phyloP scores from a whole-genome alignment of 164 flowering plant species.

The Liriodendron chinense region DNA sequence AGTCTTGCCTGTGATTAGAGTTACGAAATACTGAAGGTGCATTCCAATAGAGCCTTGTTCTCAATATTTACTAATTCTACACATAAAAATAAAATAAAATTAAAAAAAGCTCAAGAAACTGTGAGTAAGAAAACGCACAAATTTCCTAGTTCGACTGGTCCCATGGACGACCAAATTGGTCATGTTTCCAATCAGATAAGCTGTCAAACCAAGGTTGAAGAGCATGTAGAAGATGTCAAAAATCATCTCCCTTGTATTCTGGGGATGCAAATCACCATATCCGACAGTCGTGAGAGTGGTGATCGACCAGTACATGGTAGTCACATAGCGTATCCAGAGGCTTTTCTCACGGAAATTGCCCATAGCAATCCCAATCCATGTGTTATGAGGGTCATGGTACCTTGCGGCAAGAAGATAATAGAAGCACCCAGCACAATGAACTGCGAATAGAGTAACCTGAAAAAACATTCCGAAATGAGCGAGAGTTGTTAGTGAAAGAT shows the following conservation, averaged over 20 bases:
- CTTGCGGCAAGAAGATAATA: slow-evolving; percentile 77
- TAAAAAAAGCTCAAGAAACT: background rate
- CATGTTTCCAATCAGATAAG: slow-evolving; percentile 97
- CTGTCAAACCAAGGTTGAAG: slow-evolving; percentile 90
- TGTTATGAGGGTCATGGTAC: slow-evolving; percentile 44
- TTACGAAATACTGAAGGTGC: background rate
- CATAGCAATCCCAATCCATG: slow-evolving; percentile 71
- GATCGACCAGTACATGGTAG: slow-evolving; percentile 91
- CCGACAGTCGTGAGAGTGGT: slow-evolving; percentile 95
- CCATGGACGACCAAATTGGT: slow-evolving; percentile 97
- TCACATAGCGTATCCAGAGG: slow-evolving; percentile 71
- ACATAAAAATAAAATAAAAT: background rate
- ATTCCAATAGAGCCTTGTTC: background rate
- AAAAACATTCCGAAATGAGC: slow-evolving; percentile 10
- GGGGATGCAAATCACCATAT: slow-evolving; percentile 94
- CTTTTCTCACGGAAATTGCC: slow-evolving; percentile 40
- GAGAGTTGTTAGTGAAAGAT: slow-evolving; percentile 7
- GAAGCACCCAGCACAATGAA: slow-evolving; percentile 94
- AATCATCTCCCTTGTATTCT: slow-evolving; percentile 75
- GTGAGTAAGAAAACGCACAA: slow-evolving; percentile 47
- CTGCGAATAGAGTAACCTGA: slow-evolving; percentile 92
- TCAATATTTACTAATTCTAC: background rate
- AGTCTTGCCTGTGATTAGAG: background rate
- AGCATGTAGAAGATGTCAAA: slow-evolving; percentile 87
- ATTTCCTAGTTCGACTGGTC: slow-evolving; percentile 79